Conservation (phyloP, 2,329 filamentous ascomycete species). For the Fusarium tricinctum region DNA sequence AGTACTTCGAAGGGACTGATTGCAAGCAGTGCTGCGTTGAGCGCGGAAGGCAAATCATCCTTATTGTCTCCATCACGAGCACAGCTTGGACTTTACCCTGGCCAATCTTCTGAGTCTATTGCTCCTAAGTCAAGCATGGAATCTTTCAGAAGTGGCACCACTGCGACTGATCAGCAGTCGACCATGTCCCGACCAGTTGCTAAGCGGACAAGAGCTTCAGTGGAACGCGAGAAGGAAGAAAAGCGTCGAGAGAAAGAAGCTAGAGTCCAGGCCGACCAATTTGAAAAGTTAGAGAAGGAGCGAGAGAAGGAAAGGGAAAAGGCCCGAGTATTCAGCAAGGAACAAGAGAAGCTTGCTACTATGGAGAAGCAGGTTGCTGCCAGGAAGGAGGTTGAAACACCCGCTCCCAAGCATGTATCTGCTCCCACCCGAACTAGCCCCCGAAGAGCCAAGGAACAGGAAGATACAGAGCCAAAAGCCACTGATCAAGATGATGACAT, state of each 20-base stretch:
- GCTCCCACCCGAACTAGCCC: slow-evolving; percentile 66
- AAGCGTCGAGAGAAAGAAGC: slow-evolving; percentile 77
- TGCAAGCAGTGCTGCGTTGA: slow-evolving; percentile 78
- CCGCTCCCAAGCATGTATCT: slow-evolving; percentile 57
- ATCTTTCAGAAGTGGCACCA: slow-evolving; percentile 40
- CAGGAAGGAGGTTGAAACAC: slow-evolving; percentile 67
- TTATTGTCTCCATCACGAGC: slow-evolving; percentile 68
- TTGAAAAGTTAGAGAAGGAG: slow-evolving; percentile 74
- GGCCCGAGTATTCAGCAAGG: slow-evolving; percentile 70
- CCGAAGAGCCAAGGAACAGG: slow-evolving; percentile 61
- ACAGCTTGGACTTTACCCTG: slow-evolving; percentile 60
- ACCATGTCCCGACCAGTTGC: slow-evolving; percentile 62
- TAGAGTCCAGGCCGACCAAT: slow-evolving; percentile 71
- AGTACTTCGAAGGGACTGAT: slow-evolving; percentile 89
- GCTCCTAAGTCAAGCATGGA: slow-evolving; percentile 46
- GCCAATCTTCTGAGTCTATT: slow-evolving; percentile 65
- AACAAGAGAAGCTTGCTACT: slow-evolving; percentile 67
- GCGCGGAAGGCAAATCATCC: slow-evolving; percentile 72
- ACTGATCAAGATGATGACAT: slow-evolving; percentile 66
- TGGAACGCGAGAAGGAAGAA: slow-evolving; percentile 73
- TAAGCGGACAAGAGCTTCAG: slow-evolving; percentile 69
- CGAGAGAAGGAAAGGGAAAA: slow-evolving; percentile 79
- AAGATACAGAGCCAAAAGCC: slow-evolving; percentile 46
- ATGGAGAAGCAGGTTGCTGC: slow-evolving; percentile 68
- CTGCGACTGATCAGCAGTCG: slow-evolving; percentile 33